Evolutionary conservation across 257 asterid genomes (phyloP), one percentile per base, ranked within the genome.

Genomic region (Solanum tacnaense): DNA sequence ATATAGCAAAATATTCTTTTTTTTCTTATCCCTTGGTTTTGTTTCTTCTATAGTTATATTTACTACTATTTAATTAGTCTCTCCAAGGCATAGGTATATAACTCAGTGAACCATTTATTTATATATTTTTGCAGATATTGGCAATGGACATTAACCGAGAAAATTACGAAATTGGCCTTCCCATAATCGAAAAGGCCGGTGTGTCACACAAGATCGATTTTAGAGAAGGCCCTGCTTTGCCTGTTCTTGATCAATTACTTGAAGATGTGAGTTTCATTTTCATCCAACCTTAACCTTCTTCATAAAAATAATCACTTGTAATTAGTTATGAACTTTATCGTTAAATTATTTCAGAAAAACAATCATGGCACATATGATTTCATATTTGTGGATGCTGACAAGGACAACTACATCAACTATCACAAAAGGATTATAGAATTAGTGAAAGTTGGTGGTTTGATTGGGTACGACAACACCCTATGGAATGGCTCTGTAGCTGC

Each of bases 81-180:
- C 7, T 65, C 32, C 7, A 10, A 65, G 72, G 16, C 7, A 44
- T 44, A 44, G 13, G 49, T 2, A 65, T 65, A 65, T 65, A n/a
- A n/a, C 72, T 13, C 32, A 8, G 8, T 65, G 72, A 5, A 65
- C 72, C 62, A 52, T 56, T 18, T 18, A 56, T 56, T 25, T 72
- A 8, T 4, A 4, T 21, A 4, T 73, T 73, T 21, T 52, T 58
- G 74, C 87, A 87, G 91, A 87, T 89, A 87, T 87, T 89, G 34
- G 91, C 91, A 7, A 89, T 89, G 91, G 91, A 89, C 58, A 89
- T 89, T n/a, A 89, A 89, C 29, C 84, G 86, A 58, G 91, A 89
- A 73, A 89, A 89, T 87, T 89, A 89, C 58, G 91, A 89, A 87
- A 41, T 89, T 44, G 91, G 91, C 1, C 15, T 89, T 84, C 91